These are phyloP conservation scores for Cryptosporidium xiaoi DNA, from an alignment of 169 alveolate species.

Conservation along the genomic window DNA sequence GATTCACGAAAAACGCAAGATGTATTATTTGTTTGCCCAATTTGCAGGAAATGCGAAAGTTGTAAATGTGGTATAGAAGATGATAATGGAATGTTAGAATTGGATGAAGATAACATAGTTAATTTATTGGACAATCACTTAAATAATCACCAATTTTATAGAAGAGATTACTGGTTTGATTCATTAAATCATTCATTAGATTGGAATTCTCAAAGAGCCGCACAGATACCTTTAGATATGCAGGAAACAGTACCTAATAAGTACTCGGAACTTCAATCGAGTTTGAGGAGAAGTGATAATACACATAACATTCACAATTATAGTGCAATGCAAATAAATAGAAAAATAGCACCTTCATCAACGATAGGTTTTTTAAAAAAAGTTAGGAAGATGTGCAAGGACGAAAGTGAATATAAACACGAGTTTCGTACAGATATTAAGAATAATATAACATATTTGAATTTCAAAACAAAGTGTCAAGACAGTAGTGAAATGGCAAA, in stretches of 20 bases:
- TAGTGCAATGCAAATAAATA: not conserved
- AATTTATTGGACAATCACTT: too few relatives aligned
- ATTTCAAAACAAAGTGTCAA: conserved; percentile 14
- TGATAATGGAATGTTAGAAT: not conserved
- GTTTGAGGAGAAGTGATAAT: not conserved
- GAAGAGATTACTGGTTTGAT: conserved; percentile 55
- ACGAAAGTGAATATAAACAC: conserved; percentile 41
- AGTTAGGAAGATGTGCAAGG: conserved; percentile 39
- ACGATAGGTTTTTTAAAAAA: conserved; percentile 15
- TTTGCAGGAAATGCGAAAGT: conserved; percentile 16
- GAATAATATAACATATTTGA: conserved; percentile 20
- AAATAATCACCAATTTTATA: not conserved
- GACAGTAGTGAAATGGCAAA: not conserved
- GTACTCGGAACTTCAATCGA: conserved; percentile 49
- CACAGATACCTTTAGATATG: conserved; percentile 54
- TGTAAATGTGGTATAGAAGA: conserved; percentile 45
- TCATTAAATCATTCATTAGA: conserved; percentile 40
- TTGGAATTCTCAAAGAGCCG: conserved; percentile 73
- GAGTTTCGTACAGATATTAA: conserved; percentile 31
- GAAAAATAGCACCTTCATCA: conserved; percentile 10
- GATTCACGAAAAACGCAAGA: conserved; percentile 12
- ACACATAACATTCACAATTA: not conserved
- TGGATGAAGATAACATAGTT: not conserved
- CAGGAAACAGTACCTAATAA: conserved; percentile 26
- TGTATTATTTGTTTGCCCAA: conserved; percentile 48